Percentiles rank a stretch among this genome's conserved stretches.
These are phyloP conservation scores for Alternaria sp. DNA, from an alignment of 2,329 filamentous ascomycete species.

Conservation along the genomic window DNA sequence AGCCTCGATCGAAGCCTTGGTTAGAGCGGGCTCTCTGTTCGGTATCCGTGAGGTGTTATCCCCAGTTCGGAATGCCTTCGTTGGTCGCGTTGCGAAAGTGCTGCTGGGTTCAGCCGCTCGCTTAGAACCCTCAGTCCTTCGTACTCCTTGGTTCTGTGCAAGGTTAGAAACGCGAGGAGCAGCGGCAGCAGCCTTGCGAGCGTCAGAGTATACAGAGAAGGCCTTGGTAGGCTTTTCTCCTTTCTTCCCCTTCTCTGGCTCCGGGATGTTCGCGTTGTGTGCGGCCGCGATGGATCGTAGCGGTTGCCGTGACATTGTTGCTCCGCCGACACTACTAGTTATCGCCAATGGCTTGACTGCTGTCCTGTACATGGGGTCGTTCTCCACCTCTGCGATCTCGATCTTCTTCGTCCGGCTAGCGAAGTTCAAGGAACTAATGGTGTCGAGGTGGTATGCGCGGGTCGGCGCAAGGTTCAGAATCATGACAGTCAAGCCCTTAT, in stretches of 20 bases:
- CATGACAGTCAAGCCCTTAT: slow-evolving; percentile 95
- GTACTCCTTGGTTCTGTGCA: slow-evolving; percentile 43
- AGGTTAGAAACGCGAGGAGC: slow-evolving; percentile 36
- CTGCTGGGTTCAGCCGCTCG: slow-evolving; percentile 51
- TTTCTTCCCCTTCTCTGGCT: slow-evolving; percentile 58
- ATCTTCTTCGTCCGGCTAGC: slow-evolving; percentile 96
- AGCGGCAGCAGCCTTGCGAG: slow-evolving; percentile 32
- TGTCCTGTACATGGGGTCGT: slow-evolving; percentile 79
- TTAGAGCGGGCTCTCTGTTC: slow-evolving; percentile 48
- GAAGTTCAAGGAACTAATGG: slow-evolving; percentile 90
- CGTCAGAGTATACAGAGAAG: slow-evolving; percentile 85
- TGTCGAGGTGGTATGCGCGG: slow-evolving; percentile 92
- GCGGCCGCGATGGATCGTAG: slow-evolving; percentile 77
- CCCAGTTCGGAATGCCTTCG: slow-evolving; percentile 48
- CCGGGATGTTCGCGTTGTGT: slow-evolving; percentile 73
- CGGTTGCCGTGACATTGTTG: slow-evolving; percentile 70
- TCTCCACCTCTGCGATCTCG: slow-evolving; percentile 93
- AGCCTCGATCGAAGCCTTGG: slow-evolving; percentile 79
- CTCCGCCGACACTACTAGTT: slow-evolving; percentile 43
- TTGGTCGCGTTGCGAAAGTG: slow-evolving; percentile 46
- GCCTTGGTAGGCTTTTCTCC: slow-evolving; percentile 77
- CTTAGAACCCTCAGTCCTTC: slow-evolving; percentile 52
- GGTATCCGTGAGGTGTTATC: slow-evolving; percentile 43
- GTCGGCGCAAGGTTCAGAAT: slow-evolving; percentile 91
- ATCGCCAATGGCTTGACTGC: slow-evolving; percentile 48